Evolutionary conservation across 2,329 filamentous ascomycete genomes (phyloP).

Genomic region (Colletotrichum melonis): DNA sequence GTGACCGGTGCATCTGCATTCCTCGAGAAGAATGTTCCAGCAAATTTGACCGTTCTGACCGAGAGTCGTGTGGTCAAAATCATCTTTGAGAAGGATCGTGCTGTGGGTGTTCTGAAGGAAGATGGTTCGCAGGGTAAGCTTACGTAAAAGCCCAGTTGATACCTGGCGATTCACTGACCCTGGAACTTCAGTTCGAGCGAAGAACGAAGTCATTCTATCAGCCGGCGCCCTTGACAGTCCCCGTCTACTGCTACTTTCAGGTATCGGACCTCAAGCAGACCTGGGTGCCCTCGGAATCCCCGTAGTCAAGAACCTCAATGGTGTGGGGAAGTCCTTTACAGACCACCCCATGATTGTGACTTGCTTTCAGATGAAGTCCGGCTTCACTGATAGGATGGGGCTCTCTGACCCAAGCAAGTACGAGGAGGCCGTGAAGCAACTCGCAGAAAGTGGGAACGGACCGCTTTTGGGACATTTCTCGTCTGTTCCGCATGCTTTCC

Average conservation of each 20-base stretch:
- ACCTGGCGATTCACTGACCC: background rate
- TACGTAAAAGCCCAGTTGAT: rapidly evolving
- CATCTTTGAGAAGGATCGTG: conserved; percentile 75
- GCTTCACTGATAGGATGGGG: conserved; percentile 18
- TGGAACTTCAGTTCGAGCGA: conserved; percentile 49
- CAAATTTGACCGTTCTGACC: conserved; percentile 87
- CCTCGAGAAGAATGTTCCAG: background rate
- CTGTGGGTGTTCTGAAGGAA: conserved; percentile 62
- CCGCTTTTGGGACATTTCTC: conserved; percentile 20
- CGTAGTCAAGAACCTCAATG: conserved; percentile 4
- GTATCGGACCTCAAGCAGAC: background rate
- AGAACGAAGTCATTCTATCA: conserved; percentile 75
- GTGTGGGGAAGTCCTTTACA: conserved; percentile 19
- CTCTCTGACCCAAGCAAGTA: conserved; percentile 17
- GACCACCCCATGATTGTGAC: conserved; percentile 36
- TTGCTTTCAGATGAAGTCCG: conserved; percentile 28
- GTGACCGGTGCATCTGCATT: conserved; percentile 27
- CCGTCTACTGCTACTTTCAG: conserved; percentile 46
- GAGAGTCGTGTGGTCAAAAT: conserved; percentile 88
- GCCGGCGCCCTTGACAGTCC: conserved; percentile 75
- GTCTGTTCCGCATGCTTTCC: conserved; percentile 21
- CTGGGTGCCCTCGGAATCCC: background rate
- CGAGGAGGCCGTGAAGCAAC: conserved; percentile 15
- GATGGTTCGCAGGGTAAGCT: conserved; percentile 13
- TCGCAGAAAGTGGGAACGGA: conserved; percentile 4